Evolutionary conservation across 2,329 filamentous ascomycete species (phyloP).

Genomic region (Claviceps digitariae): DNA sequence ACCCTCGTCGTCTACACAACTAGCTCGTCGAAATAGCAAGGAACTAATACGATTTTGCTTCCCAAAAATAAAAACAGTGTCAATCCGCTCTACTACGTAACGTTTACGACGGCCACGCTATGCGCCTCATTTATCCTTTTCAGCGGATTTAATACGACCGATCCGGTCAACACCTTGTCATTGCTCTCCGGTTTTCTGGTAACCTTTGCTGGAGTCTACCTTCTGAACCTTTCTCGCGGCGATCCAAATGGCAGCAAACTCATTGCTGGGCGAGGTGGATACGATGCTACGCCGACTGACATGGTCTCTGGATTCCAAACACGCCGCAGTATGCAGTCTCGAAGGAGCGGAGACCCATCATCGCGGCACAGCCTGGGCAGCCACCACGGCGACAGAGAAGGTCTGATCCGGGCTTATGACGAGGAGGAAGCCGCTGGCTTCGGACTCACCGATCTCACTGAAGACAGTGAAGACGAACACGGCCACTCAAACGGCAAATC

Average conservation of each 20-base stretch:
- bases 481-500: conserved; percentile 24
- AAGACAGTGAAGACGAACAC: conserved; percentile 58
- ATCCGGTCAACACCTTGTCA: conserved; percentile 82
- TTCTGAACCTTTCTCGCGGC: conserved; percentile 85
- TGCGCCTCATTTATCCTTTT: conserved; percentile 94
- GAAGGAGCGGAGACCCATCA: conserved; percentile 56
- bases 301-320: conserved; percentile 82
- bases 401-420: conserved; percentile 80
- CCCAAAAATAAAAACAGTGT: conserved; percentile 41
- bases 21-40: not conserved
- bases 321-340: conserved; percentile 80
- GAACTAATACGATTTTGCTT: not conserved
- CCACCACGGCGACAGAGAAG: conserved; percentile 58
- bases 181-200: conserved; percentile 85
- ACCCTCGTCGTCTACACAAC: not conserved
- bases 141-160: conserved; percentile 88
- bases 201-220: conserved; percentile 90
- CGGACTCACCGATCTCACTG: conserved; percentile 64
- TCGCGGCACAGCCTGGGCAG: conserved; percentile 50
- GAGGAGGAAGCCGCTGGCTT: conserved; percentile 64
- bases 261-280: conserved; percentile 45
- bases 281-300: conserved; percentile 80
- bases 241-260: conserved; percentile 70
- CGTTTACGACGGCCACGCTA: conserved; percentile 88
- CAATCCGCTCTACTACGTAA: conserved; percentile 94